Conservation (phyloP, 352 stramenopile species). For the Pythium dissotocum region DNA sequence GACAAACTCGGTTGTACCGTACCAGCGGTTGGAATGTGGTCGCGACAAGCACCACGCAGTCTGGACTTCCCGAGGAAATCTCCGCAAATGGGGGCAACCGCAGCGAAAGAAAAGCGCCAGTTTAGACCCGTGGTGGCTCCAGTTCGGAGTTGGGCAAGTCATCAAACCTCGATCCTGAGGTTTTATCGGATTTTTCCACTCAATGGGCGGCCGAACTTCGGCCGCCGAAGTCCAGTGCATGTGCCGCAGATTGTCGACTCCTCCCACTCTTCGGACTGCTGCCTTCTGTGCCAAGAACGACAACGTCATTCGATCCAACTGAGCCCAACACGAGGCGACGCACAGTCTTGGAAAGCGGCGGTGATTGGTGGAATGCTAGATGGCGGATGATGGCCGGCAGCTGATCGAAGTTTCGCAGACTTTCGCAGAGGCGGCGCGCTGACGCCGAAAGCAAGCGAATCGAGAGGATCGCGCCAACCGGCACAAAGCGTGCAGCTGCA, state of each 20-base stretch:
- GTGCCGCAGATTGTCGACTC: not conserved
- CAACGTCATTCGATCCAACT: not conserved
- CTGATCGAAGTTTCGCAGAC: conserved; percentile 2
- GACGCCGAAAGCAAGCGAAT: not conserved
- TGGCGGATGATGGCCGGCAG: not conserved
- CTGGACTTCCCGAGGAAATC: not conserved
- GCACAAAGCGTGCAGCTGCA: not conserved
- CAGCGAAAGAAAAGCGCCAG: conserved; percentile 8
- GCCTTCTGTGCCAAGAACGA: conserved; percentile 6
- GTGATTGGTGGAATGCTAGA: conserved; percentile 6
- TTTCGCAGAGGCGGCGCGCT: not conserved
- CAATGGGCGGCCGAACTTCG: too few relatives aligned
- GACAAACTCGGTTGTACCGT: not conserved
- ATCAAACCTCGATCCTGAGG: not conserved
- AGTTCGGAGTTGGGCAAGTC: not conserved
- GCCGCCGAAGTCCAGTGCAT: not conserved
- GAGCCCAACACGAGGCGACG: not conserved
- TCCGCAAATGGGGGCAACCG: not conserved
- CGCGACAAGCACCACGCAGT: not conserved
- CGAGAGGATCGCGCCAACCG: not conserved
- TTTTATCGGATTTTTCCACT: not conserved
- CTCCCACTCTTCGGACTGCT: conserved; percentile 1
- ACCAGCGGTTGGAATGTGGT: not conserved
- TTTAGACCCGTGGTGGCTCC: not conserved
- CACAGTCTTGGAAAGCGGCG: not conserved